Percentiles rank a stretch among this genome's conserved stretches.
Evolutionary conservation across 225 moss, liverwort and hornwort genomes (phyloP).

Genomic region (Ulota crispa): DNA sequence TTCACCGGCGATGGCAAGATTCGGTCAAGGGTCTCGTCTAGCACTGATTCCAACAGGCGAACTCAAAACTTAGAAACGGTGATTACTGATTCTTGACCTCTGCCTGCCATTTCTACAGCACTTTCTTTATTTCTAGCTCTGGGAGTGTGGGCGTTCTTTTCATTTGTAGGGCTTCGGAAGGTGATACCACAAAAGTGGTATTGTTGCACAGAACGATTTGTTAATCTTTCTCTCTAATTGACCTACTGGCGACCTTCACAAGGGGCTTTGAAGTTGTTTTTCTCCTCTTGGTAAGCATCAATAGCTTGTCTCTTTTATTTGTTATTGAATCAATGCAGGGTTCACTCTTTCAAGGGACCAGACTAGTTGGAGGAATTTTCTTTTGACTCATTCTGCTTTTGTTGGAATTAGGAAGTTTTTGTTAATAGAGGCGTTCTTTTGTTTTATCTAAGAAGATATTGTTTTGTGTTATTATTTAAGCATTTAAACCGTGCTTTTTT

Average conservation of each 20-base stretch:
- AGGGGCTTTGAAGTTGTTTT: conserved; percentile 19
- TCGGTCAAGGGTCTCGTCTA: conserved; percentile 32
- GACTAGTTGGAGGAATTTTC: neutral
- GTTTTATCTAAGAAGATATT: too few relatives aligned
- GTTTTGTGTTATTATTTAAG: too few relatives aligned
- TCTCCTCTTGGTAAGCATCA: conserved; percentile 29
- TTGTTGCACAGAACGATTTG: conserved; percentile 27
- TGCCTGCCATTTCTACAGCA: conserved; percentile 14
- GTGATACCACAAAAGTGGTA: conserved; percentile 41
- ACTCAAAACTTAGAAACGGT: conserved; percentile 38
- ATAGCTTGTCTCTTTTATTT: conserved; percentile 26
- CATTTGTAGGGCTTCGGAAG: conserved; percentile 30
- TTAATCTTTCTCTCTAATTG: conserved; percentile 22
- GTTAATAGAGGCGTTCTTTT: too few relatives aligned
- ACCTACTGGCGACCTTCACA: conserved; percentile 20
- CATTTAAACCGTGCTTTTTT: too few relatives aligned
- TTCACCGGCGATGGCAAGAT: conserved; percentile 45
- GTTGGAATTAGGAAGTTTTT: neutral
- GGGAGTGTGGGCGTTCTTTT: neutral
- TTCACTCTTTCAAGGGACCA: neutral
- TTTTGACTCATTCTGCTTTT: neutral
- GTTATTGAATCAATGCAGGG: conserved; percentile 8
- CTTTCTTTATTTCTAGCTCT: neutral
- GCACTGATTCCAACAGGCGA: conserved; percentile 31
- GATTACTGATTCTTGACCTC: conserved; percentile 43